Evolutionary conservation across 2,329 filamentous ascomycete genomes (phyloP).

Genomic region (Aureobasidium uvarum): DNA sequence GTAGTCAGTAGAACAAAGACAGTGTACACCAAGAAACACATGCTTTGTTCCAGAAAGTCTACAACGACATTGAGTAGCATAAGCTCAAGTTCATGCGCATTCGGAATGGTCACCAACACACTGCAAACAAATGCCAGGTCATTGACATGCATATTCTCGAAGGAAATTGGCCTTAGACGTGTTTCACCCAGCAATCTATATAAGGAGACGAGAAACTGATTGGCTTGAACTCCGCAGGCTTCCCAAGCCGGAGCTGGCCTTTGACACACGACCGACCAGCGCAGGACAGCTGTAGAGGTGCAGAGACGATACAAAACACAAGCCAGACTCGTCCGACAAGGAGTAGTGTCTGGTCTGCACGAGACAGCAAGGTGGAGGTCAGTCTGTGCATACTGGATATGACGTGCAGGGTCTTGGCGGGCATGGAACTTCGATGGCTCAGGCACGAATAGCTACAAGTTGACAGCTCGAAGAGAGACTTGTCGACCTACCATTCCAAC

Average conservation of each 20-base stretch:
- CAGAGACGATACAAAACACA: not conserved
- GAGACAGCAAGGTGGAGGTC: not conserved
- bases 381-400: constrained; percentile 18
- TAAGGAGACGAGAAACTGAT: not conserved
- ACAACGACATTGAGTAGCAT: not conserved
- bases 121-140: not conserved
- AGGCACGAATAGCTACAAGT: not conserved
- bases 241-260: not conserved
- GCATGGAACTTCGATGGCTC: constrained; percentile 7
- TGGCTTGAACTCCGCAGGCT: not conserved
- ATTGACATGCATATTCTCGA: constrained; percentile 16
- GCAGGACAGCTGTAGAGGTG: not conserved
- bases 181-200: constrained; percentile 21
- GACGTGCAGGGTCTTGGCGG: constrained; percentile 14
- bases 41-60: not conserved
- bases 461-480: constrained; percentile 1
- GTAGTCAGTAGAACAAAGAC: not conserved
- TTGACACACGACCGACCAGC: not conserved
- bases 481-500: not conserved
- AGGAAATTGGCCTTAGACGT: constrained; percentile 14
- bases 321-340: not conserved
- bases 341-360: too few relatives aligned
- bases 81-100: not conserved
- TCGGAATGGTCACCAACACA: not conserved
- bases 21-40: not conserved